Evolutionary conservation across 768 basidiomycete species (phyloP), one percentile per base, ranked within the genome.

Genomic region (Podaxis sp.): DNA sequence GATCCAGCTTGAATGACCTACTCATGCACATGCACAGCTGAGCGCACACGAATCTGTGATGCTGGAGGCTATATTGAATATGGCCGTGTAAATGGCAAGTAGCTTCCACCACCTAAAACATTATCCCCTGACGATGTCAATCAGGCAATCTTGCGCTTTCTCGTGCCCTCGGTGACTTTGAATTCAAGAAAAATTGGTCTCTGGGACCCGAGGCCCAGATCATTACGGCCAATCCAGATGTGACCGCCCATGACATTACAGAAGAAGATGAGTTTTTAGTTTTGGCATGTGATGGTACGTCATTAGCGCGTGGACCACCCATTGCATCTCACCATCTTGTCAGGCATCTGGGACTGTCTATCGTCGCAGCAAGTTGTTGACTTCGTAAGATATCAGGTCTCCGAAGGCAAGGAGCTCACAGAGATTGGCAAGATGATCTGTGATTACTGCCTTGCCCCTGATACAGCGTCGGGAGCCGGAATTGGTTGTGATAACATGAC

Each of bases 401-500:
- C 93, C 12, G 82, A 93, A 68, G 89, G 90, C 44, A 90, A 88
- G 70, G 80, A 87, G 57, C 84, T 99, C 7, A 67, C 76, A n/a
- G 89, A 95, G 72, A 93, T 99, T 63, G 87, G 90, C 69, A 94
- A 96, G 74, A 82, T 87, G 70, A 87, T 98, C 67, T 96, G 96
- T 75, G 90, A 93, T 63, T 89, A 91, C 67, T 99, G 97, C 71
- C 83, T 98, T 52, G 96, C 97, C 24, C 96, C 96, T 1, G 95
- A 97, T 72, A 92, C 93, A 1, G 89, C 90, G 24, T 91, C 91
- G 38, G 93, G 92, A 53, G 87, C 87, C 49, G 97, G 97, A 12
- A 93, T 98, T 66, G 97, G 97, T 20, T 98, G 96, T 73, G 97
- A 99, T 78, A 99, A 99, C 79, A 99, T 99, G 97, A 99, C 97